Conservation (phyloP, 257 asterid species). For the Ilex aquifolium region DNA sequence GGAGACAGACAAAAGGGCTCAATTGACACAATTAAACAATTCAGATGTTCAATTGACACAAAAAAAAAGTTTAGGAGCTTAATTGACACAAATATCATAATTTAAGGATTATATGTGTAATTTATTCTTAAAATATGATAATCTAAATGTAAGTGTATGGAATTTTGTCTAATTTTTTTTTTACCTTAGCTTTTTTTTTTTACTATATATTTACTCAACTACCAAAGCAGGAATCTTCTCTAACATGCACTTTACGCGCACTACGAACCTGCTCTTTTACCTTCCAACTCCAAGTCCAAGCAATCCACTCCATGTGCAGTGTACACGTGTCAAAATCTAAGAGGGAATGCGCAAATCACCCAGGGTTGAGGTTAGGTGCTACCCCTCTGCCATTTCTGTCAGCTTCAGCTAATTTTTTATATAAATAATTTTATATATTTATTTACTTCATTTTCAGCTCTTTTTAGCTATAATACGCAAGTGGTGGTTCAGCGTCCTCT, state of each 20-base stretch:
- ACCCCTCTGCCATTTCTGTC: slow-evolving; percentile 27
- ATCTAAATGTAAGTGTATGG: too few relatives aligned
- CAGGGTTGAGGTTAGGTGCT: slow-evolving; percentile 30
- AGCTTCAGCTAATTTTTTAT: slow-evolving; percentile 24
- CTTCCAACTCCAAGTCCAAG: background rate
- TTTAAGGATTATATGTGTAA: too few relatives aligned
- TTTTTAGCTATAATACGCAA: slow-evolving; percentile 25
- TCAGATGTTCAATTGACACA: too few relatives aligned
- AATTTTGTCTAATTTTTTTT: too few relatives aligned
- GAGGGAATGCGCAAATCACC: slow-evolving; percentile 23
- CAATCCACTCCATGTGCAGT: slow-evolving; percentile 7
- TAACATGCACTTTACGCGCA: background rate
- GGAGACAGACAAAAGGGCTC: too few relatives aligned
- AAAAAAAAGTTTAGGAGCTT: too few relatives aligned
- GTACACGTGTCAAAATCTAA: slow-evolving; percentile 15
- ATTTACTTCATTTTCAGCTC: slow-evolving; percentile 13
- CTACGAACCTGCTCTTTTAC: background rate
- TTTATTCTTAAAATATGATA: too few relatives aligned
- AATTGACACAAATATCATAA: too few relatives aligned
- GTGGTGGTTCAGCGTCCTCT: slow-evolving; percentile 26
- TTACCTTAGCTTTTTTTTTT: too few relatives aligned
- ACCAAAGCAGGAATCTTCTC: background rate
- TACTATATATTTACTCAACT: background rate
- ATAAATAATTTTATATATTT: slow-evolving; percentile 16
- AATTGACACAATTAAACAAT: too few relatives aligned